Base-by-base conservation (phyloP, 345 rosid species). In the Hibiscus syriacus region DNA sequence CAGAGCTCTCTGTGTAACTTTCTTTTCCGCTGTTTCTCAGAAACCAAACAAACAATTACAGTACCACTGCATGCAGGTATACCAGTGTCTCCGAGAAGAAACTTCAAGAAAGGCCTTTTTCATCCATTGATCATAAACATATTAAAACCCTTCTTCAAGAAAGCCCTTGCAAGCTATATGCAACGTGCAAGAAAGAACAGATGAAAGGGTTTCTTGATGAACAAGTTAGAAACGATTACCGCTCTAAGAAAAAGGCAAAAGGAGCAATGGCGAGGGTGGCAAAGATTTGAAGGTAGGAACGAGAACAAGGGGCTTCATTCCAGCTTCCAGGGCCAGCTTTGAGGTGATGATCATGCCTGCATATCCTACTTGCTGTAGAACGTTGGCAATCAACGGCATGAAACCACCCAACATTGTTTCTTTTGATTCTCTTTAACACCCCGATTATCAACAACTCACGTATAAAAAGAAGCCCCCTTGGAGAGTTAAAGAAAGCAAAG, bases 281-380 rank as follows among this genome's bases (percentile, higher is more conserved):
- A 71, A 94, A 81, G 63, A 94, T 80, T 78, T 87, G 97, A 4
- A 96, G 80, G 55, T 91, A 94, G 17, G 90, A 78, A 87, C 92
- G 64, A 94, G 89, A 49, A 94, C 76, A 55, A 86, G 84, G 17
- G 50, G 50, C 16, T 45, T 45, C 50, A 45, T 82, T 52, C 97
- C 96, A 14, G 89, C 54, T 38, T 94, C 94, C 92, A 94, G 76
- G 50, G 97, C 99, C 68, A 94, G 78, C 77, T 94, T 94, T 22
- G 97, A 87, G 5, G 83, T 83, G 32, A 94, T 82, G 73, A 82
- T 89, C 99, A 94, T 84, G n/a, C 90, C 96, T 5, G 97, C 92
- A 55, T 63, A 91, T 25, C 91, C 96, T 7, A 86, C 7, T 71
- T 91, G 97, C 41, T 89, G 87, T 14, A 81, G 32, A 14, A 87